Conservation (phyloP, 2,329 filamentous ascomycete genomes). For the Myriosclerotinia duriaeana region DNA sequence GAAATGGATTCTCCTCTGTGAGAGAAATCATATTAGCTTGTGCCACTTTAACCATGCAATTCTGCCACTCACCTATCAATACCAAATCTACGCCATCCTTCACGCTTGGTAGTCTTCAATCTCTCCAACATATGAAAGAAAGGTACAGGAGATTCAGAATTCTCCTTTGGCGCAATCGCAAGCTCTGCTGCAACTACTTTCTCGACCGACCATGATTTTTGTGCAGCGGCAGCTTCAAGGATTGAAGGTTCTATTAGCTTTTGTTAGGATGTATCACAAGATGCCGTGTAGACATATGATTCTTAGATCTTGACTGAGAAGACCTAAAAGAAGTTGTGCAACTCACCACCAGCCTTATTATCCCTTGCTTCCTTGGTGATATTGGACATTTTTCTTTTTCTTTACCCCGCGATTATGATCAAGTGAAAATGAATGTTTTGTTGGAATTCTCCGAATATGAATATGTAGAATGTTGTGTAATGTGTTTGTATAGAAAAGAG, state of each 20-base stretch:
- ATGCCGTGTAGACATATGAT: background rate
- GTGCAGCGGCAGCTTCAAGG: constrained; percentile 12
- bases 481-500: too few species aligned
- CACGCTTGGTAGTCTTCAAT: constrained; percentile 93
- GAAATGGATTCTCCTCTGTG: constrained; percentile 80
- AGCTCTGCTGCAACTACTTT: constrained; percentile 64
- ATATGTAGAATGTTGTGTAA: constrained; percentile 2
- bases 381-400: constrained; percentile 10
- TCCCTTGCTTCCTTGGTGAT: background rate
- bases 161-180: constrained; percentile 54
- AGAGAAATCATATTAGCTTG: background rate
- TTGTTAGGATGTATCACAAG: background rate
- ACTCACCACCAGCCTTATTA: constrained; percentile 14
- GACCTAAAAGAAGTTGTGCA: background rate
- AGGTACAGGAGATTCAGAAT: constrained; percentile 72
- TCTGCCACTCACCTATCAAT: constrained; percentile 54
- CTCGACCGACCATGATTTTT: constrained; percentile 52
- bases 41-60: background rate
- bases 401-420: constrained; percentile 16
- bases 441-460: constrained; percentile 9
- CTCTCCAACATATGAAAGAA: constrained; percentile 95
- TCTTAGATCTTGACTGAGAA: background rate
- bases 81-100: constrained; percentile 90
- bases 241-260: constrained; percentile 8
- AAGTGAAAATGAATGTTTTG: background rate